Base-by-base conservation (phyloP, 441 rosid genomes). In the Adansonia gregorii region DNA sequence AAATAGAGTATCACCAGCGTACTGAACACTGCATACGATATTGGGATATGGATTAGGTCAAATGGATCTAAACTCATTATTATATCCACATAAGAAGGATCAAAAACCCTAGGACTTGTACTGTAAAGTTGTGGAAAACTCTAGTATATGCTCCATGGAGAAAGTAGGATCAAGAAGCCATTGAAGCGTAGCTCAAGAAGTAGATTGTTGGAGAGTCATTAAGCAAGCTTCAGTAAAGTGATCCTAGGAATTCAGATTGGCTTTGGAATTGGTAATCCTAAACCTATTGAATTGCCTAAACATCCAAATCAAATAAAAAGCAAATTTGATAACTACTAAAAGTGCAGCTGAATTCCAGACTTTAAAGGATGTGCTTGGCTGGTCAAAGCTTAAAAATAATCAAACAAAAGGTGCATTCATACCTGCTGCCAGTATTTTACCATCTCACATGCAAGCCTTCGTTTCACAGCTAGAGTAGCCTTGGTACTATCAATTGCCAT, bases 401-500 rank as follows among this genome's bases (percentile, higher is more conserved):
- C 3, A 12, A 69, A 66, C 6, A 70, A 46, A 8, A 48, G 59
- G 35, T 8, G 17, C 70, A 61, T 52, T 49, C 66, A 71, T 85
- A 96, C 98, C 98, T 97, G 98, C 89, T 94, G 98, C 99, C 99
- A 97, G 73, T 91, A 94, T 84, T 94, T 97, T 17, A 94, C 95
- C 97, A 93, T 97, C 92, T 97, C 99, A 81, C 99, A 97, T 52
- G 99, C 97, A 86, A 97, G 99, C 85, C 99, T 88, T 78, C 99
- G 88, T 86, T 97, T 97, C 83, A 97, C 99, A 6, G 99, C 98
- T 51, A 97, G 94, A 72, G 98, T 97, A 73, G 99, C 99, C 84
- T 97, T 97, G 72, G 95, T 84, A 78, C 98, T 94, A 86, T 89
- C 98, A 78, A 97, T 97, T 76, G 99, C 99, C 93, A 94, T 86